Evolutionary conservation across 257 asterid species (phyloP).

Genomic region (Lycium barbarum): DNA sequence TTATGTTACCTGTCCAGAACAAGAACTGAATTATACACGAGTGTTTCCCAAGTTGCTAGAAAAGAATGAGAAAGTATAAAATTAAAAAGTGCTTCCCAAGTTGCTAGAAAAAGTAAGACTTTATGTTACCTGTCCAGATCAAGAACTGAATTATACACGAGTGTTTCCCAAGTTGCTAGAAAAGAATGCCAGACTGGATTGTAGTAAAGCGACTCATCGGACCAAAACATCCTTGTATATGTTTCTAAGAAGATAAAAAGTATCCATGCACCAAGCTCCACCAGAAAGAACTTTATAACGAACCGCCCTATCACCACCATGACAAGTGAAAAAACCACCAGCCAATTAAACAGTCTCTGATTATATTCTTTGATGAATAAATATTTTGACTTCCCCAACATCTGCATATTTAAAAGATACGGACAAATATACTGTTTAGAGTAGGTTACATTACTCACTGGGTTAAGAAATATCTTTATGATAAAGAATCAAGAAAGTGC

Average conservation of each 20-base stretch:
- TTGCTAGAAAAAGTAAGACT: neutral
- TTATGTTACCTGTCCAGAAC: constrained; percentile 85
- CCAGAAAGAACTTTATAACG: constrained; percentile 73
- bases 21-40: constrained; percentile 91
- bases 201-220: constrained; percentile 95
- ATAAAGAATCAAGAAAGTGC: constrained; percentile 5
- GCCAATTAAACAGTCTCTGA: constrained; percentile 92
- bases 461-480: neutral
- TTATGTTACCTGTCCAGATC: constrained; percentile 86
- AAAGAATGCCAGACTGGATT: constrained; percentile 91
- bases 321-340: constrained; percentile 86
- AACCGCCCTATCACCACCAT: constrained; percentile 99
- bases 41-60: constrained; percentile 85
- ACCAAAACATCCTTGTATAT: constrained; percentile 94
- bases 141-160: constrained; percentile 91
- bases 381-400: constrained; percentile 91
- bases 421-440: neutral
- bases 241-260: constrained; percentile 96
- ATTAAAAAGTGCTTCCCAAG: neutral
- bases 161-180: constrained; percentile 85
- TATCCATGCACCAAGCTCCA: constrained; percentile 94
- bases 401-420: constrained; percentile 56
- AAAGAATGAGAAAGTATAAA: constrained; percentile 46
- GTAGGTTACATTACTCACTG: neutral
- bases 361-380: constrained; percentile 93